Conservation (phyloP, 1,139 yeast species). For the Kluyveromyces marxianus region DNA sequence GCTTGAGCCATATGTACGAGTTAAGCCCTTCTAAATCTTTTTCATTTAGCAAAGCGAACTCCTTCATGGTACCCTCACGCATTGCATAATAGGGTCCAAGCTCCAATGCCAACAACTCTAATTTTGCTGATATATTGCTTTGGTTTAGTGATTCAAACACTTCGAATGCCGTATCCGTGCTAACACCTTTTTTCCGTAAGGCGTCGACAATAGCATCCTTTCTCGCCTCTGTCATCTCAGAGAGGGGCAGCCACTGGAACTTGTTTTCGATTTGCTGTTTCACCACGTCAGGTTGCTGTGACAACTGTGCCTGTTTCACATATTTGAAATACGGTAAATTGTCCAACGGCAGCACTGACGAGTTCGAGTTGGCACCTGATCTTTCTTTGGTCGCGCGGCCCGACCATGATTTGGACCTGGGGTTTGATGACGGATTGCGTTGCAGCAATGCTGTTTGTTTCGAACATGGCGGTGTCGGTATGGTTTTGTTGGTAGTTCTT, state of each 20-base stretch:
- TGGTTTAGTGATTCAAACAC: conserved; percentile 9
- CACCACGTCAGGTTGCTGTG: conserved; percentile 9
- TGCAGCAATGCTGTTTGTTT: no score
- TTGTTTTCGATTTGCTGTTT: conserved; percentile 8
- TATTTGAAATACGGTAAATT: conserved; percentile 7
- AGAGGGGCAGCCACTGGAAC: conserved; percentile 8
- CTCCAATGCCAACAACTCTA: conserved; percentile 9
- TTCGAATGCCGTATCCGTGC: conserved; percentile 2
- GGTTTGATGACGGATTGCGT: no score
- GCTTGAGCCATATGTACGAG: conserved; percentile 9
- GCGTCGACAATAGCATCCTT: conserved; percentile 2
- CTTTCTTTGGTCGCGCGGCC: no score
- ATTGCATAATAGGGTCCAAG: conserved; percentile 1
- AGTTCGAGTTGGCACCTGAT: no score
- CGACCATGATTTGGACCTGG: no score
- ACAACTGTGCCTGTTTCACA: conserved; percentile 11
- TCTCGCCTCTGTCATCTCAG: conserved; percentile 8
- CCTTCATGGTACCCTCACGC: not conserved
- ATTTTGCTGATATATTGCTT: conserved; percentile 5
- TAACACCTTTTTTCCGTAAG: conserved; percentile 4
- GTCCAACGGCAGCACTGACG: not conserved
- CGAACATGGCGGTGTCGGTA: no score
- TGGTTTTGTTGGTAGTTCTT: no score
- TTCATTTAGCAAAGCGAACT: conserved; percentile 2
- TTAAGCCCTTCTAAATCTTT: conserved; percentile 6